Evolutionary conservation across 1,284 basidiomycete genomes (phyloP), one percentile per base, ranked within the genome.

Genomic region (Ustanciosporium gigantosporum): DNA sequence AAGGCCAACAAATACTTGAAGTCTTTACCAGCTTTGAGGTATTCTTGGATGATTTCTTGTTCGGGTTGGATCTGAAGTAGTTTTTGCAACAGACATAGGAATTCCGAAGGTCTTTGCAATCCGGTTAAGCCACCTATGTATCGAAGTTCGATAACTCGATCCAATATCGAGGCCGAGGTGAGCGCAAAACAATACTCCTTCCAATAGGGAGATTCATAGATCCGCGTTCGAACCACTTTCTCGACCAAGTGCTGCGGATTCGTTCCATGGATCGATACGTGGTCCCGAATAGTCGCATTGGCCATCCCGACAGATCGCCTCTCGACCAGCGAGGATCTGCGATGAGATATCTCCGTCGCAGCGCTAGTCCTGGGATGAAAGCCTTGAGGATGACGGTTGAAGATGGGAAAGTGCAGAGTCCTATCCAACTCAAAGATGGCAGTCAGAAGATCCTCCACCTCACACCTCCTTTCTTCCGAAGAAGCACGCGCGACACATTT

Each of bases 31-130:
- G 87, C 85, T 0, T 46, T 47, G 17, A 99, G 81, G 76, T 99
- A 99, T 74, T 97, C 95, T 4, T 95, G 80, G 37, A 98, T 78
- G 55, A 98, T 97, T 79, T 94, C 91, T 76, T 91, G 91, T 79
- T 97, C 90, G 1, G 95, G 95, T 76, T 98, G 94, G 37, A 99
- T 87, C 80, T 98, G 95, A 22, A 99, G 82, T 45, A 99, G 83
- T 79, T 98, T 98, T 65, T 96, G 82, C 22, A 93, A 84, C 20
- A 99, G 82, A 75, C 90, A 94, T 89, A 95, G 21, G 92, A 75
- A 77, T 25, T 68, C 60, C 3, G 64, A 72, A 0, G 73, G 70
- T 1, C 64, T 51, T 31, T 68, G 59, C 11, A 69, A 41, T 14
- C 70, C 73, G 24, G 61, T 65, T 9, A 68, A 91, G 14, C 95